phyloP scores from a whole-genome alignment of 345 rosid genomes.

The Diplotaxis tenuifolia region DNA sequence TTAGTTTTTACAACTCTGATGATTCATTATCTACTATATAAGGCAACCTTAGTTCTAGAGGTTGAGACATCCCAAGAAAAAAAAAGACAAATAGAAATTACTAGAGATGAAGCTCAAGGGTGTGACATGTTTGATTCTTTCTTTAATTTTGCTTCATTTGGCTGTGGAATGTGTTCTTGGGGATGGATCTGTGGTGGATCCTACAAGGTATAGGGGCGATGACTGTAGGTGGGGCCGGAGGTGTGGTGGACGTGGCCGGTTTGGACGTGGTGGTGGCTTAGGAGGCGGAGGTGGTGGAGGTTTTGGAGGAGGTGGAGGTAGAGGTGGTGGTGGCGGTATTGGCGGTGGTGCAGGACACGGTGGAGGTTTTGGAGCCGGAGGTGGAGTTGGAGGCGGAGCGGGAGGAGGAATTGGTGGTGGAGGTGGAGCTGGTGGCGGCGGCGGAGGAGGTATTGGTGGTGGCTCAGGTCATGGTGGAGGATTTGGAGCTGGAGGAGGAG shows the following conservation, averaged over 20 bases:
- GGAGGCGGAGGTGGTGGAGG: slow-evolving; percentile 44
- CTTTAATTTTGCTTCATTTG: slow-evolving; percentile 34
- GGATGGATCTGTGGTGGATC: slow-evolving; percentile 30
- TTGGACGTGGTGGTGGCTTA: slow-evolving; percentile 33
- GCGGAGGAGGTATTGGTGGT: slow-evolving; percentile 34
- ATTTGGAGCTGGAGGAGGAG: slow-evolving; percentile 36
- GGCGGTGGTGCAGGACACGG: slow-evolving; percentile 48
- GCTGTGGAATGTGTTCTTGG: slow-evolving; percentile 33
- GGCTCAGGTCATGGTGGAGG: slow-evolving; percentile 40
- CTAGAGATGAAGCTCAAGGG: slow-evolving; percentile 10
- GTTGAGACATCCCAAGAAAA: slow-evolving; percentile 1
- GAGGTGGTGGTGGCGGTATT: slow-evolving; percentile 42
- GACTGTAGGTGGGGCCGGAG: slow-evolving; percentile 45
- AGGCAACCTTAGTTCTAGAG: slow-evolving; percentile 15
- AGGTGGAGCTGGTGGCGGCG: slow-evolving; percentile 26
- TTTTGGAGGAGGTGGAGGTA: slow-evolving; percentile 37
- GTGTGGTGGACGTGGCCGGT: slow-evolving; percentile 39
- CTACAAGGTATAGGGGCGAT: slow-evolving; percentile 37
- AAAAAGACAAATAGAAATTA: slow-evolving; percentile 1
- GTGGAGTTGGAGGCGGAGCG: slow-evolving; percentile 37
- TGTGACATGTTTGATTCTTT: slow-evolving; percentile 40
- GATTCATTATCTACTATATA: slow-evolving; percentile 25
- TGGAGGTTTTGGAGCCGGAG: slow-evolving; percentile 47
- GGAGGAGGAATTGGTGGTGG: slow-evolving; percentile 39
- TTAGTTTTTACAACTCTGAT: background rate